A percentile compares a stretch with the other conserved stretches of the same genome.
Evolutionary conservation across 805 yeast genomes (phyloP).

Genomic region (Saturnispora besseyi): DNA sequence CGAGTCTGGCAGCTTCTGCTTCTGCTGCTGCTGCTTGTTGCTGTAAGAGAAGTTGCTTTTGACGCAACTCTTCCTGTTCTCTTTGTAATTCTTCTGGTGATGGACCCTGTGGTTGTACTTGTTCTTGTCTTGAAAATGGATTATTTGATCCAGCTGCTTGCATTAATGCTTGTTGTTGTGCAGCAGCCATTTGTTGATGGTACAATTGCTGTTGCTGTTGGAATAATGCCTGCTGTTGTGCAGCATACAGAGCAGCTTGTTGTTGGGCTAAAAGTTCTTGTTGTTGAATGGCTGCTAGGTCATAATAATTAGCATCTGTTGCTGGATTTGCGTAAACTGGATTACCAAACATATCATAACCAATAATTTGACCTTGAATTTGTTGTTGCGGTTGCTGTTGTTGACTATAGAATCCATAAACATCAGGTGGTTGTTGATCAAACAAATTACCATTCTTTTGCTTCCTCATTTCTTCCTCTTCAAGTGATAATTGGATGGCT

Average conservation of each 20-base stretch:
- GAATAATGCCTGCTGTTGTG: conserved; percentile 14
- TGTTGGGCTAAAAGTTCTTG: conserved; percentile 18
- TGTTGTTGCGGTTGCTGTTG: conserved; percentile 22
- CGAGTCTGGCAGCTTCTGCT: conserved; percentile 12
- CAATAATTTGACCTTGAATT: conserved; percentile 25
- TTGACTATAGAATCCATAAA: conserved; percentile 25
- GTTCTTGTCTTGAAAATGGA: conserved; percentile 26
- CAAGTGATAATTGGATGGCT: conserved; percentile 63
- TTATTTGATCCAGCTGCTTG: conserved; percentile 32
- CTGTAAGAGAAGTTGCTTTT: conserved; percentile 9
- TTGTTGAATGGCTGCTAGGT: conserved; percentile 37
- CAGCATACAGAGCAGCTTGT: conserved; percentile 12
- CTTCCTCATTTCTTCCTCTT: conserved; percentile 62
- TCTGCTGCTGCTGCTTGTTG: conserved; percentile 11
- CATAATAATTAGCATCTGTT: conserved; percentile 19
- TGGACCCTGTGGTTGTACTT: conserved; percentile 15
- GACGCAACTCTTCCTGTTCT: conserved; percentile 34
- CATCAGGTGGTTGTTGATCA: conserved; percentile 36
- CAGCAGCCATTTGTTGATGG: conserved; percentile 18
- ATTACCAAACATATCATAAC: conserved; percentile 58
- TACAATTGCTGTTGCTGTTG: conserved; percentile 18
- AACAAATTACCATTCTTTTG: conserved; percentile 38
- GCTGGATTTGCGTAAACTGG: conserved; percentile 41
- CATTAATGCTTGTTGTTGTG: conserved; percentile 29
- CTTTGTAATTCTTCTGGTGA: conserved; percentile 39